These are phyloP conservation scores for Plasmodium fragile DNA, from an alignment of 169 alveolate species.

Conservation along the genomic window DNA sequence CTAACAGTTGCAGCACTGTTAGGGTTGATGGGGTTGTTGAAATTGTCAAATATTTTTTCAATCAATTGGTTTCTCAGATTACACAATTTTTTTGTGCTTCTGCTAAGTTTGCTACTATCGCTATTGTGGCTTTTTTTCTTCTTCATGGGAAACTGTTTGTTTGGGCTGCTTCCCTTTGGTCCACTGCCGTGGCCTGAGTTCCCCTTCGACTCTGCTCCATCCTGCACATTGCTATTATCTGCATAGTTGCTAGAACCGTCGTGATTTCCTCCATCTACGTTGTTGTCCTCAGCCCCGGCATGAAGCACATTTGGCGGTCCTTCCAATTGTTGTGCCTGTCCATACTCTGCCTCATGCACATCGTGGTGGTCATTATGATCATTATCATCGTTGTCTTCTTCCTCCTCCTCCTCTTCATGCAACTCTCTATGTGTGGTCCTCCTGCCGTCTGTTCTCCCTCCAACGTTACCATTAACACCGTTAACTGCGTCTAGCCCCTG, in stretches of 20 bases:
- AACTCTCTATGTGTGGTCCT: neutral
- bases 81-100: slow-evolving; percentile 10
- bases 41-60: slow-evolving; percentile 29
- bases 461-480: neutral
- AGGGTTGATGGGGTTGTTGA: neutral
- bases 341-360: neutral
- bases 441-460: neutral
- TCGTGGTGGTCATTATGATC: neutral
- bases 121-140: slow-evolving; percentile 16
- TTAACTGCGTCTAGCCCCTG: neutral
- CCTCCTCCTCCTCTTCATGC: neutral
- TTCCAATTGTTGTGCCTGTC: neutral
- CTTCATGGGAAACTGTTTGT: slow-evolving; percentile 4
- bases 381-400: no score
- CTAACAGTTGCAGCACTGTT: neutral
- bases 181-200: neutral
- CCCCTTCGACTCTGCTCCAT: neutral
- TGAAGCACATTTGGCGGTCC: neutral
- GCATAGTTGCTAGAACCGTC: slow-evolving; percentile 1
- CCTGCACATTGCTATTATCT: neutral
- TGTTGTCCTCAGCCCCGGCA: neutral
- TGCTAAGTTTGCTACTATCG: neutral
- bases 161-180: neutral
- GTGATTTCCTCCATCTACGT: neutral
- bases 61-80: slow-evolving; percentile 30